A percentile compares a stretch with the other conserved stretches of the same genome.
Conservation (phyloP, 2,329 filamentous ascomycete genomes). For the Fusarium sp. region DNA sequence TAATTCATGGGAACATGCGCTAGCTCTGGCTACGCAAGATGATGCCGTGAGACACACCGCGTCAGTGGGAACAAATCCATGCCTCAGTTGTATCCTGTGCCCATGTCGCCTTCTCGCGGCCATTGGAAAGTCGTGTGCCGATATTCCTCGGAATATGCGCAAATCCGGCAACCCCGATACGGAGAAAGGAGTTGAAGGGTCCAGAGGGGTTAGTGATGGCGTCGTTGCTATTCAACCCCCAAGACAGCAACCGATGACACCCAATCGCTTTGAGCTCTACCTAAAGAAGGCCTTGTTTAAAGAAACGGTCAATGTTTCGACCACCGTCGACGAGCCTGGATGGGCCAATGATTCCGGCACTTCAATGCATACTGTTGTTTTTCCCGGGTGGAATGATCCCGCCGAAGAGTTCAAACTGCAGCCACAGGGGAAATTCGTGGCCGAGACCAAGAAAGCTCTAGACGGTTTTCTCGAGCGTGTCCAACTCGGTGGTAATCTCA, state of each 20-base stretch:
- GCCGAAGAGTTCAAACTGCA: neutral
- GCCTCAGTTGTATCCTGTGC: neutral
- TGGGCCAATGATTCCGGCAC: neutral
- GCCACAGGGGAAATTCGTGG: neutral
- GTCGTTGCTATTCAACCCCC: neutral
- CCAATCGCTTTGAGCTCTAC: slow-evolving; percentile 2
- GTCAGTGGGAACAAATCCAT: neutral
- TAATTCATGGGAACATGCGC: neutral
- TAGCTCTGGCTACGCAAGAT: neutral
- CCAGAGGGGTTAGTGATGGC: too few relatives aligned
- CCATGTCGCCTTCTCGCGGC: neutral
- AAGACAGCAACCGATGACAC: neutral
- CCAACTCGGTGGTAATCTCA: neutral
- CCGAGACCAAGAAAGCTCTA: slow-evolving; percentile 2
- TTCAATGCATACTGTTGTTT: neutral
- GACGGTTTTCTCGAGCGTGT: neutral
- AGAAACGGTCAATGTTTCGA: neutral
- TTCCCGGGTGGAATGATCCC: neutral
- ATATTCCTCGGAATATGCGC: neutral
- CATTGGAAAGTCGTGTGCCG: neutral
- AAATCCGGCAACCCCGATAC: neutral
- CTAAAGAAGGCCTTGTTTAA: slow-evolving; percentile 10
- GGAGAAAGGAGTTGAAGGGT: neutral
- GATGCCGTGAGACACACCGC: neutral
- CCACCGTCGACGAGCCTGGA: neutral